phyloP scores from a whole-genome alignment of 192 early-diverging fungal species.

The Rhizophagus sp. region DNA sequence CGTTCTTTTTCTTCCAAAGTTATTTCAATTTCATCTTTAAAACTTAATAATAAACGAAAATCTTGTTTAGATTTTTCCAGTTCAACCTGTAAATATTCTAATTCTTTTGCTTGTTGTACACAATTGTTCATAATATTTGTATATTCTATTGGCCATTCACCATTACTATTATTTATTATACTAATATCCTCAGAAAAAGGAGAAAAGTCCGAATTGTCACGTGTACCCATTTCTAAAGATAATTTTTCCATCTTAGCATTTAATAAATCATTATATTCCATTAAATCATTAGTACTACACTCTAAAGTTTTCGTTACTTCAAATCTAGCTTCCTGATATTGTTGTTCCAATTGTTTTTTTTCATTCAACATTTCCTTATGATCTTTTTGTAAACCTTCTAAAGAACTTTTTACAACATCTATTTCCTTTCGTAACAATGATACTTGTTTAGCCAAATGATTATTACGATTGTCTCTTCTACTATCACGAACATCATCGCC shows the following conservation, averaged over 20 bases:
- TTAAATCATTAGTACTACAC: slow-evolving; percentile 18
- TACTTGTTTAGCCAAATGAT: slow-evolving; percentile 5
- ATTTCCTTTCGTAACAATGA: slow-evolving; percentile 27
- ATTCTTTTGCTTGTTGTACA: slow-evolving; percentile 19
- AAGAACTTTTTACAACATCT: slow-evolving; percentile 21
- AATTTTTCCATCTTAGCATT: slow-evolving; percentile 15
- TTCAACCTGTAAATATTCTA: slow-evolving; percentile 9
- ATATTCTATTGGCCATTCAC: slow-evolving; percentile 12
- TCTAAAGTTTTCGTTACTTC: slow-evolving; percentile 26
- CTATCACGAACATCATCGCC: background rate
- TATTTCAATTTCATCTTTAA: slow-evolving; percentile 25
- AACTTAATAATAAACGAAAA: slow-evolving; percentile 7
- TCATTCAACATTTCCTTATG: slow-evolving; percentile 22
- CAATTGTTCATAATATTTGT: slow-evolving; percentile 26
- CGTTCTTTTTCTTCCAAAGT: slow-evolving; percentile 22
- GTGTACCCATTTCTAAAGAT: background rate
- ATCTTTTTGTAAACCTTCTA: slow-evolving; percentile 21
- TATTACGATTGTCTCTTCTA: background rate
- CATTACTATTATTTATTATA: background rate
- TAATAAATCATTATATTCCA: slow-evolving; percentile 12
- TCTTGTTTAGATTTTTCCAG: slow-evolving; percentile 23
- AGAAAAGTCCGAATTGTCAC: background rate
- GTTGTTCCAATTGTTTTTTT: slow-evolving; percentile 28
- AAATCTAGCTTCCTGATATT: slow-evolving; percentile 21
- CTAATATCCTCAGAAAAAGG: background rate